Base-by-base conservation (phyloP, 2,329 filamentous ascomycete genomes). In the Reticulascus tulasneorum region DNA sequence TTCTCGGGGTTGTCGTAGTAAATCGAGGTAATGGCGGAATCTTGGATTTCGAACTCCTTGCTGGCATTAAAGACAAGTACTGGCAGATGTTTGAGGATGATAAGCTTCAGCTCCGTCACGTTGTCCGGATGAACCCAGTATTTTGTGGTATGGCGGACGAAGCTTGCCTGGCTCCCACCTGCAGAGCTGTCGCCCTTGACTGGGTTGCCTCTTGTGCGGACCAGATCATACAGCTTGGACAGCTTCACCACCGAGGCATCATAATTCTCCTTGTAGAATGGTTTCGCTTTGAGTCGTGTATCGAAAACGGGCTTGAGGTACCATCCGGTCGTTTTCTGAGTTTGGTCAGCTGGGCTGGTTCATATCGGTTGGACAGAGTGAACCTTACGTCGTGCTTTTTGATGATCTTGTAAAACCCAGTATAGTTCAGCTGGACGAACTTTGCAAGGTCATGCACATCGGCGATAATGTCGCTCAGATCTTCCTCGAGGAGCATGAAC, bases 111-210 rank as follows among this genome's bases (percentile, higher is more conserved):
- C 66, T 98, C 93, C 6, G 93, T 97, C 51, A 98, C 93, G 56
- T 98, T 98, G 63, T 97, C 93, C 4, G 86, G 87, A 56, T 98
- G 93, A 29, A 98, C 93, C 93, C 93, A 98, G 69, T 98, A 98
- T 64, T 98, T 98, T 21, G 93, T 98, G 1, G 93, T 98, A 58
- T 97, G 87, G 41, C 93, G 86, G 44, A 98, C 81, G 56, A 98
- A 98, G 70, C 85, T 97, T 56, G 90, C 91, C 63, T 98, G 93
- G 46, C 77, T 79, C 37, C 91, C 93, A 51, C 93, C 93, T 12
- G 93, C 93, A 7, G 90, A 72, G 49, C 88, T 87, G 61, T 98
- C 93, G 38, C 93, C 93, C 64, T 88, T 90, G 53, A 88, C 81
- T 0, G 93, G 93, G 57, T 94, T 91, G 40, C 93, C 93, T 49